phyloP scores from a whole-genome alignment of 164 flowering plant species.

The Brasenia schreberi region DNA sequence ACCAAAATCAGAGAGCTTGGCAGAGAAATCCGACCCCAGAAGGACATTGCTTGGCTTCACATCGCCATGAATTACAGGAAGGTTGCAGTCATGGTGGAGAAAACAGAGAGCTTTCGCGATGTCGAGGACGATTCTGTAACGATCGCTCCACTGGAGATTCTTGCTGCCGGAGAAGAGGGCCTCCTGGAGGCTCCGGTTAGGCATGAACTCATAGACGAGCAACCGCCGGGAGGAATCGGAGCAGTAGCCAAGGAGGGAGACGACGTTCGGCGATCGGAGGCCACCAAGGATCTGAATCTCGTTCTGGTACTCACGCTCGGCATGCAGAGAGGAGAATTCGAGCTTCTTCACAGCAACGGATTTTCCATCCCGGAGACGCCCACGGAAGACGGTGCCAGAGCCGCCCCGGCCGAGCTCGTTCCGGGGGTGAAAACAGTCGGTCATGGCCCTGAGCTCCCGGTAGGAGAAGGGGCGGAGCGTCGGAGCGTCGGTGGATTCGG shows the following conservation, averaged over 20 bases:
- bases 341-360: constrained; percentile 66
- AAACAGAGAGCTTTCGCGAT: constrained; percentile 64
- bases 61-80: constrained; percentile 94
- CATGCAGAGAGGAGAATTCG: constrained; percentile 18
- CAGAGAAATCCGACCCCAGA: constrained; percentile 55
- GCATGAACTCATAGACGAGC: constrained; percentile 90
- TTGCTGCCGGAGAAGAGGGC: constrained; percentile 28
- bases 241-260: constrained; percentile 72
- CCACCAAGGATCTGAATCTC: constrained; percentile 80
- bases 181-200: constrained; percentile 82
- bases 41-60: constrained; percentile 93
- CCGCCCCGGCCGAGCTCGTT: constrained; percentile 80
- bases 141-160: constrained; percentile 48
- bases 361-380: constrained; percentile 60
- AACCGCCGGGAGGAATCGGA: constrained; percentile 39
- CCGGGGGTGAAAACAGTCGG: constrained; percentile 36
- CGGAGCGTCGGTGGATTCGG: constrained; percentile 9
- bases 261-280: constrained; percentile 53
- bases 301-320: constrained; percentile 25
- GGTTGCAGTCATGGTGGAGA: constrained; percentile 77
- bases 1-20: constrained; percentile 91
- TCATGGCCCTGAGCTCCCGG: constrained; percentile 67
- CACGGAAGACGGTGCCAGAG: constrained; percentile 68
- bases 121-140: constrained; percentile 61
- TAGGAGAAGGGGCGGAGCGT: constrained; percentile 55